Evolutionary conservation across 495 filamentous ascomycete genomes (phyloP).

Genomic region (Penicillium roqueforti): DNA sequence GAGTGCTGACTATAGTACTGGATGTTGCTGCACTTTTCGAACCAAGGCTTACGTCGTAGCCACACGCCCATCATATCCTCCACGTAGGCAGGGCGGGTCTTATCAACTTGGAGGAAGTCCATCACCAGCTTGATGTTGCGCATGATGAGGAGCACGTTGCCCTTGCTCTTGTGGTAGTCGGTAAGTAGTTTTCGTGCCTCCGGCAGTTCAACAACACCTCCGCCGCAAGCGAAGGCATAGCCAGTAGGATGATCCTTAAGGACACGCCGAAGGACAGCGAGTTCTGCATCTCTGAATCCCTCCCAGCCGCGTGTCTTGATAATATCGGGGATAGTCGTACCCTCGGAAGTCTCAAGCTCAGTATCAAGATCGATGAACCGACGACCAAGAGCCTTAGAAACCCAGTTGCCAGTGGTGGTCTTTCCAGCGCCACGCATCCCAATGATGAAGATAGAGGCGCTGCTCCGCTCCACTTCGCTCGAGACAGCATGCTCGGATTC

Average conservation of each 20-base stretch:
- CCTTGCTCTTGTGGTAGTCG: slow-evolving; percentile 71
- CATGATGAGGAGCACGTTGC: slow-evolving; percentile 85
- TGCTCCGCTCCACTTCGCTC: slow-evolving; percentile 32
- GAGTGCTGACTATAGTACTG: slow-evolving; percentile 81
- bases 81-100: slow-evolving; percentile 86
- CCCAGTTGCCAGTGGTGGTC: slow-evolving; percentile 86
- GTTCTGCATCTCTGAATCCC: slow-evolving; percentile 78
- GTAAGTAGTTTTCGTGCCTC: slow-evolving; percentile 73
- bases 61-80: slow-evolving; percentile 94
- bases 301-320: slow-evolving; percentile 80
- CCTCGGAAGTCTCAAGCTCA: slow-evolving; percentile 69
- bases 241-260: slow-evolving; percentile 70
- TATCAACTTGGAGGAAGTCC: slow-evolving; percentile 83
- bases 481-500: slow-evolving; percentile 31
- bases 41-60: slow-evolving; percentile 87
- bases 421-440: slow-evolving; percentile 98
- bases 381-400: slow-evolving; percentile 66
- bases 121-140: slow-evolving; percentile 85
- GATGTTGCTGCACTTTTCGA: slow-evolving; percentile 88
- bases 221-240: slow-evolving; percentile 88
- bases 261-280: slow-evolving; percentile 64
- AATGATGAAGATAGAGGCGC: slow-evolving; percentile 80
- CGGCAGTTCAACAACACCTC: slow-evolving; percentile 85
- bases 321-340: slow-evolving; percentile 78
- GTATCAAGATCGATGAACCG: slow-evolving; percentile 83